phyloP scores from a whole-genome alignment of 2,329 filamentous ascomycete genomes.

The Xylaria sp. region DNA sequence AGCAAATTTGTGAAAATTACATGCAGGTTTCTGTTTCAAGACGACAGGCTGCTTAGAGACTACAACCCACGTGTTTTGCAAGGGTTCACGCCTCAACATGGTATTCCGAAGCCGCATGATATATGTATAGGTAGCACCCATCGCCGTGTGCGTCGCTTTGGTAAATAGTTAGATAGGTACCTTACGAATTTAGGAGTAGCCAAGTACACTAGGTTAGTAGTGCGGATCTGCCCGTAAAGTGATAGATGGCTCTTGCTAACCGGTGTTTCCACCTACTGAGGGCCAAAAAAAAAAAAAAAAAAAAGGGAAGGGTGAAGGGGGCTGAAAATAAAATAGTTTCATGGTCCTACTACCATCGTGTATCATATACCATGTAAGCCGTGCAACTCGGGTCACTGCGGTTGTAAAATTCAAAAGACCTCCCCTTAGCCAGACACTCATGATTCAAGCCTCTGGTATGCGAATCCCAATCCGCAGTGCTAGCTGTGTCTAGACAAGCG shows the following conservation, averaged over 20 bases:
- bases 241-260: no score
- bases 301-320: no score
- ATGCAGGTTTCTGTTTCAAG: not conserved
- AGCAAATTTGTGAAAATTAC: not conserved
- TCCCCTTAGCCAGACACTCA: not conserved
- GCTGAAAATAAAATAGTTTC: no score
- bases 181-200: not conserved
- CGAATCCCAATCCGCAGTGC: not conserved
- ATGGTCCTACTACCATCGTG: no score
- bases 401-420: not conserved
- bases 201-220: not conserved
- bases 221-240: no score
- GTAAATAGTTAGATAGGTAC: not conserved
- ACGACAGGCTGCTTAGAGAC: not conserved
- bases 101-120: not conserved
- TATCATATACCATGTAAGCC: no score
- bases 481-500: not conserved
- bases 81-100: slow-evolving; percentile 9
- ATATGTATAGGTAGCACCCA: not conserved
- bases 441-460: not conserved
- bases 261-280: no score
- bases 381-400: no score
- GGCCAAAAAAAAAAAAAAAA: no score
- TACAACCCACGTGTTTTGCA: slow-evolving; percentile 29
- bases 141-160: not conserved